phyloP scores from a whole-genome alignment of 2,329 filamentous ascomycete genomes.

The Beauveria asiatica region DNA sequence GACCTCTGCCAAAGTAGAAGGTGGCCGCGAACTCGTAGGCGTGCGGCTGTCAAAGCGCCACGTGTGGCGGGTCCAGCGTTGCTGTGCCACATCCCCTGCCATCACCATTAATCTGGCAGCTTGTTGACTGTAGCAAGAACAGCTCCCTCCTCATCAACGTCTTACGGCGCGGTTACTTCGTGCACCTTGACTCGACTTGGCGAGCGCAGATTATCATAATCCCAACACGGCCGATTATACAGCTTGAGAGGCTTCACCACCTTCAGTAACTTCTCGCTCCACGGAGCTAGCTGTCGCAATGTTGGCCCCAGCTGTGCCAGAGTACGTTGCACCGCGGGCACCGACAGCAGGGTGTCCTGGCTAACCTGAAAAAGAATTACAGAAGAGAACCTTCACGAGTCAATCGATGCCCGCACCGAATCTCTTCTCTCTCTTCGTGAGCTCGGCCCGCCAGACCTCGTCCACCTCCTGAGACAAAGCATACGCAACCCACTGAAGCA shows the following conservation, averaged over 20 bases:
- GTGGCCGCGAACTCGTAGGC: too few relatives aligned
- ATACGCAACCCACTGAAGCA: conserved; percentile 49
- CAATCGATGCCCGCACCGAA: conserved; percentile 87
- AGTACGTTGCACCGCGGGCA: conserved; percentile 42
- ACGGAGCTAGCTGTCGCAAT: conserved; percentile 36
- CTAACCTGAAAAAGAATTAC: conserved; percentile 57
- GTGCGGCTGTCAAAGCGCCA: not conserved
- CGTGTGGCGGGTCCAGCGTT: conserved; percentile 9
- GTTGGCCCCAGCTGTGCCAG: conserved; percentile 67
- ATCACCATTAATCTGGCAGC: conserved; percentile 9
- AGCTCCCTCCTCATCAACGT: not conserved
- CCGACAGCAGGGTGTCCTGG: conserved; percentile 11
- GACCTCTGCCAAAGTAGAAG: not conserved
- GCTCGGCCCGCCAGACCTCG: conserved; percentile 89
- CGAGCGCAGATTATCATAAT: not conserved
- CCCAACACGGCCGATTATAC: not conserved
- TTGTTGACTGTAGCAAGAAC: conserved; percentile 1
- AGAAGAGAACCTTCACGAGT: conserved; percentile 85
- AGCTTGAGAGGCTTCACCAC: not conserved
- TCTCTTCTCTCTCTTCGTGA: conserved; percentile 78
- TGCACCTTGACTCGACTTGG: not conserved
- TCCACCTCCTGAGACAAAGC: conserved; percentile 79
- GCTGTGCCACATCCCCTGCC: conserved; percentile 11
- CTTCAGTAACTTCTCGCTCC: conserved; percentile 13
- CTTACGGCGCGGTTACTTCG: not conserved